Conservation (phyloP, 228 moss, liverwort and hornwort genomes). For the Sphagnum magellanicum region DNA sequence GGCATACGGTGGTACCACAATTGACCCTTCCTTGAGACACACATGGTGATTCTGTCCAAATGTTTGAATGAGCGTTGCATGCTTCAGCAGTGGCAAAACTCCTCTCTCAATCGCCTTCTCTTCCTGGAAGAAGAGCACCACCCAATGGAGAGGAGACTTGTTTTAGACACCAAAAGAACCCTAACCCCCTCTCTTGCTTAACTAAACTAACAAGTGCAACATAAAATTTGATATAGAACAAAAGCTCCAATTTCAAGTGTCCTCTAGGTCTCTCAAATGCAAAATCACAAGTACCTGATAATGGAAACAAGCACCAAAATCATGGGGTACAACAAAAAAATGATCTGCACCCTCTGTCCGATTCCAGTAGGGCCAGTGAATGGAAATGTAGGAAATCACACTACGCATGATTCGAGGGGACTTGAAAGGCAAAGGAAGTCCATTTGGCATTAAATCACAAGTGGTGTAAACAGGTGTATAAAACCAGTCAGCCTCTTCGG, state of each 20-base stretch:
- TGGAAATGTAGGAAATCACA: conserved; percentile 75
- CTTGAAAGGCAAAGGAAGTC: conserved; percentile 87
- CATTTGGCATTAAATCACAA: conserved; percentile 86
- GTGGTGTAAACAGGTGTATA: conserved; percentile 90
- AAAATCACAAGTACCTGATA: conserved; percentile 54
- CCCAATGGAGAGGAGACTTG: too few relatives aligned
- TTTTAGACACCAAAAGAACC: too few relatives aligned
- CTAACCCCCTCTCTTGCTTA: too few relatives aligned
- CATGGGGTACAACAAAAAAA: conserved; percentile 89
- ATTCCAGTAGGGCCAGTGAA: conserved; percentile 85
- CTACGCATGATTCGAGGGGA: conserved; percentile 92
- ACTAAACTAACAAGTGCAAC: too few relatives aligned
- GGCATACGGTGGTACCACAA: conserved; percentile 91
- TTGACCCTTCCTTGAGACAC: conserved; percentile 92
- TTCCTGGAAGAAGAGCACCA: conserved; percentile 39
- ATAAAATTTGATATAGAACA: too few relatives aligned
- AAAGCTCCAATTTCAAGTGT: too few relatives aligned
- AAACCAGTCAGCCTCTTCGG: conserved; percentile 96
- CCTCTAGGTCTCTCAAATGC: too few relatives aligned
- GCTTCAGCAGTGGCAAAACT: conserved; percentile 71
- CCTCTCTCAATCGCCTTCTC: conserved; percentile 91
- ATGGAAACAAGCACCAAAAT: conserved; percentile 96
- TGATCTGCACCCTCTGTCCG: conserved; percentile 92
- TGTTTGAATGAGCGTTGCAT: conserved; percentile 84
- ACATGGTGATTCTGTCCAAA: conserved; percentile 95